A percentile compares a stretch with the other conserved stretches of the same genome.
These are phyloP conservation scores for Closterium sp. DNA, from an alignment of 139 green algal genomes.

Conservation along the genomic window DNA sequence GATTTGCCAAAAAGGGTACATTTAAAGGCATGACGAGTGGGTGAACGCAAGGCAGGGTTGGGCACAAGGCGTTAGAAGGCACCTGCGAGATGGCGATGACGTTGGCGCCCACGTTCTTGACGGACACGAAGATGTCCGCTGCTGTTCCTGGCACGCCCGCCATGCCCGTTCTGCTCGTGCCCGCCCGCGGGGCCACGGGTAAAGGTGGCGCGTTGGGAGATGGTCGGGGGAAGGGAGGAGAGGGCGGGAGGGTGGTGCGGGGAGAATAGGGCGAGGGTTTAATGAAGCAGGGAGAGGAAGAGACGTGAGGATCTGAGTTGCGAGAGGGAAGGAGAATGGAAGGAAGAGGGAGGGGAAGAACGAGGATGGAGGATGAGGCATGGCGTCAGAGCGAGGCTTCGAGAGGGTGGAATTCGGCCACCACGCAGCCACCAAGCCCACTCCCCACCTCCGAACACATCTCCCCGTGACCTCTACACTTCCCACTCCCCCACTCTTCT, in stretches of 20 bases:
- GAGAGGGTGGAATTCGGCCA: too few species aligned
- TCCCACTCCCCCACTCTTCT: not conserved
- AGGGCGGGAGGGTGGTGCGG: not conserved
- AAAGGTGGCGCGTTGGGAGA: not conserved
- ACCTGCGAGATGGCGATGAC: slow-evolving; percentile 96
- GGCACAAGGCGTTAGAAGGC: not conserved
- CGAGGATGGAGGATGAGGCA: not conserved
- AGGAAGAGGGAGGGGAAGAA: not conserved
- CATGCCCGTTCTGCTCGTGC: slow-evolving; percentile 88
- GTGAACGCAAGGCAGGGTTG: not conserved
- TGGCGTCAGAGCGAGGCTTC: too few species aligned
- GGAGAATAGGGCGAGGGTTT: not conserved
- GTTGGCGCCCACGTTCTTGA: slow-evolving; percentile 85
- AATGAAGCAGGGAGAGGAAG: not conserved
- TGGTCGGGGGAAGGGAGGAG: not conserved
- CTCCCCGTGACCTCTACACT: too few species aligned
- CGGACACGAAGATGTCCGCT: slow-evolving; percentile 77
- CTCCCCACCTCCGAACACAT: not conserved
- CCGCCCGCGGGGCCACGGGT: too few species aligned
- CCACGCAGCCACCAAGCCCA: not conserved
- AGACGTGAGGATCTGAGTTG: not conserved
- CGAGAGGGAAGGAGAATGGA: not conserved
- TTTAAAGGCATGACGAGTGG: too few species aligned
- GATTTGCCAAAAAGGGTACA: too few species aligned
- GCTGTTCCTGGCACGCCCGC: slow-evolving; percentile 92